Evolutionary conservation across 108 stramenopile species (phyloP).

Genomic region (Tribonema minus): DNA sequence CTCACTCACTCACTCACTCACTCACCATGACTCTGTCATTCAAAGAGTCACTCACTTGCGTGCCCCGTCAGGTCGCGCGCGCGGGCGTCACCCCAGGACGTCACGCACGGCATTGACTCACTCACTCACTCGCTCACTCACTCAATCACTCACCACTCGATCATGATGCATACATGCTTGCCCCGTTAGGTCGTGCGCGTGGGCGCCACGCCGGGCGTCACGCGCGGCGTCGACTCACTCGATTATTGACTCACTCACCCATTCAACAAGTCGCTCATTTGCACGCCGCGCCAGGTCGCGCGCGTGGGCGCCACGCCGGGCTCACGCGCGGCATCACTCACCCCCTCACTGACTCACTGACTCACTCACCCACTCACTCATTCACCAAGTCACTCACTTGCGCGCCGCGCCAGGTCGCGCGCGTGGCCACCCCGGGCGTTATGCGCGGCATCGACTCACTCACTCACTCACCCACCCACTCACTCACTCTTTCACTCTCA

Average conservation of each 20-base stretch:
- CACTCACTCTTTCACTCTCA: no score
- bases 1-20: no score
- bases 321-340: constrained; percentile 23
- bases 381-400: no score
- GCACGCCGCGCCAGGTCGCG: constrained; percentile 1
- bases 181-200: constrained; percentile 16
- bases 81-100: constrained; percentile 33
- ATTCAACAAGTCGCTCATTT: no score
- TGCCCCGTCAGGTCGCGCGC: constrained; percentile 6
- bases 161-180: not conserved
- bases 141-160: not conserved
- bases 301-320: constrained; percentile 40
- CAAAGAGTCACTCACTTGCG: not conserved
- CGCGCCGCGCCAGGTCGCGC: constrained; percentile 6
- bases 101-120: constrained; percentile 33
- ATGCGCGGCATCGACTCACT: constrained; percentile 20
- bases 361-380: no score
- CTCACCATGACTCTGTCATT: not conserved
- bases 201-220: constrained; percentile 41
- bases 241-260: no score
- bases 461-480: no score
- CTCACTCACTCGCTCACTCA: not conserved
- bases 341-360: constrained; percentile 8
- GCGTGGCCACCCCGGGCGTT: constrained; percentile 21
- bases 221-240: constrained; percentile 24